phyloP scores from a whole-genome alignment of 78 protist genomes.

The Cyanophora paradoxa region DNA sequence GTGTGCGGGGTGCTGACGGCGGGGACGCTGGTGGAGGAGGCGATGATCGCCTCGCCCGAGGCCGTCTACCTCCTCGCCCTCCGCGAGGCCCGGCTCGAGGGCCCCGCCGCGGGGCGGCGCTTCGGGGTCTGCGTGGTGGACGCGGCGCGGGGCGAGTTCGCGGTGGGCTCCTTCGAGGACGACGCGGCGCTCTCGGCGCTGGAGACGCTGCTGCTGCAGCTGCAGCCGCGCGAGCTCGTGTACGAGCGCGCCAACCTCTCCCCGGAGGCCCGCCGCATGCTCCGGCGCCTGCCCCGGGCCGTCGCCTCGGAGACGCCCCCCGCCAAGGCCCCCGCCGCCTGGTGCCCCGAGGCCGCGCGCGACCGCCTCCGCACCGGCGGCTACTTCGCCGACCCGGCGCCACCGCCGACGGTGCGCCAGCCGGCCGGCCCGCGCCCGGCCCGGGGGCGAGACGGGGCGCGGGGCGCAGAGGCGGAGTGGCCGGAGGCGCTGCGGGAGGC shows the following conservation, averaged over 20 bases:
- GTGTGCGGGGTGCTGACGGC: conserved; percentile 10
- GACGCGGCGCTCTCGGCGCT: conserved; percentile 1
- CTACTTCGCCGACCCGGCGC: neutral
- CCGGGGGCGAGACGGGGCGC: no score
- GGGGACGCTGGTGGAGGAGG: conserved; percentile 14
- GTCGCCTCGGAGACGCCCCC: neutral
- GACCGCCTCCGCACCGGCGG: neutral
- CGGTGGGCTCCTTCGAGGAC: neutral
- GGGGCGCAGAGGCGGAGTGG: neutral
- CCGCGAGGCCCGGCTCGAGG: neutral
- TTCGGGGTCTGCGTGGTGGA: conserved; percentile 10
- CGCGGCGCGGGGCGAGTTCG: conserved; percentile 1
- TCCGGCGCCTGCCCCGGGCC: neutral
- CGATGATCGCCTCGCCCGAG: conserved; percentile 3
- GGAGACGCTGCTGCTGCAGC: conserved; percentile 3
- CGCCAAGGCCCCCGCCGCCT: conserved; percentile 6
- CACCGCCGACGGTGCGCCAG: no score
- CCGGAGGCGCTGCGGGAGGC: neutral
- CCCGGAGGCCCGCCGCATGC: neutral
- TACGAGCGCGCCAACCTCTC: neutral
- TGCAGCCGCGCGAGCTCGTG: conserved; percentile 5
- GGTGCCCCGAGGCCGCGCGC: no score
- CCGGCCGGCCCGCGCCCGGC: no score
- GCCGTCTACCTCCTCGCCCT: conserved; percentile 13
- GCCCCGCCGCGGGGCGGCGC: neutral